Evolutionary conservation across 2,329 filamentous ascomycete species (phyloP), one percentile per base, ranked within the genome.

Genomic region (Acrocalymma vagum): DNA sequence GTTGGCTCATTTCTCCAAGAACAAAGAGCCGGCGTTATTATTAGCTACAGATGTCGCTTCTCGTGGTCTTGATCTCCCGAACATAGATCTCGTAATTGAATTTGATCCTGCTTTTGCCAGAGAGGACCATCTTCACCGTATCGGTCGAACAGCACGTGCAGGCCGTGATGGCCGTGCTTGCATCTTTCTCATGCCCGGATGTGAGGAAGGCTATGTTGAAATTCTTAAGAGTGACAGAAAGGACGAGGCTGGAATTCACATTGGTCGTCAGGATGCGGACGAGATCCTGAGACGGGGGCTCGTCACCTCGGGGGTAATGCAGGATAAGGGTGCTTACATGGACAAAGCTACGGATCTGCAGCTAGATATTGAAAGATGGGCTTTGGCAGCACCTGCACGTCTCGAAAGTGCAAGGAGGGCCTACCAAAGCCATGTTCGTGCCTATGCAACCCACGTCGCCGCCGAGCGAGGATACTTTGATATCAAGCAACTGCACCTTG

Each of bases 21-120:
- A 84, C 64, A 83, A 80, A 18, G 82, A 88, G 14, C 87, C 93
- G 0, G 86, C 88, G 1, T 83, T 99, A 3, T 81, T 99, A 11
- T 82, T 99, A 51, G 95, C 92, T 56, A 99, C 94, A 1, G 94
- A 99, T 63, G 94, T 99, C 34, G 90, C 94, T 9, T 94, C 94
- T 14, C 90, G 94, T 63, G 94, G 94, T 74, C 84, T 99, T 27
- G 94, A 99, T 76, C 83, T 99, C 11, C 93, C 93, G 1, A 93
- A 94, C 34, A 90, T 99, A 35, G 94, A 99, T 67, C 79, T 96
- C 14, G 91, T 99, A 33, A 82, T 99, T 41, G 94, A 99, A 69
- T 97, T 96, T 65, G 94, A 99, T 64, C 92, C 94, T 0, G 90
- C 94, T 3, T 97, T 97, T 72, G 90, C 88, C 64, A 85, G 90